Conservation (phyloP, 192 early-diverging fungal species). For the Jimgerdemannia flammicorona region DNA sequence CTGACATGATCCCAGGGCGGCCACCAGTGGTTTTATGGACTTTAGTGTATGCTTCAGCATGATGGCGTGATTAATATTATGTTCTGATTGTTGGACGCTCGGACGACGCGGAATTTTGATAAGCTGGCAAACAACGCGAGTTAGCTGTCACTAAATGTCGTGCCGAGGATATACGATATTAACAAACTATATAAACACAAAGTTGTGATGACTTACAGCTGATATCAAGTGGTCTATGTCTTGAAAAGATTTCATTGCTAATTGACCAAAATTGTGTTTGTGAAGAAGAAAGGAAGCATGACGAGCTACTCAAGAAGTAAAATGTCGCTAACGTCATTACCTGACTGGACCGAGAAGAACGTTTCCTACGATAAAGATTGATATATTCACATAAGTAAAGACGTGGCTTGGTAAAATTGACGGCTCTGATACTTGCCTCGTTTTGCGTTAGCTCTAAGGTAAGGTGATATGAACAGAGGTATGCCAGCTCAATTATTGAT, state of each 20-base stretch:
- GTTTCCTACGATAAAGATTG: neutral
- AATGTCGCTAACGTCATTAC: too few relatives aligned
- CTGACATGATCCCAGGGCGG: conserved; percentile 31
- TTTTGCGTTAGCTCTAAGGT: conserved; percentile 34
- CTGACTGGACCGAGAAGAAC: neutral
- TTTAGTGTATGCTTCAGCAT: conserved; percentile 64
- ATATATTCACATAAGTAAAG: conserved; percentile 11
- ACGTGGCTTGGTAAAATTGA: too few relatives aligned
- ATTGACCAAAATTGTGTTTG: conserved; percentile 1
- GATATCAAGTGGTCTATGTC: conserved; percentile 60
- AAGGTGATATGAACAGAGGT: conserved; percentile 13
- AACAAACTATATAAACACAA: conserved; percentile 13
- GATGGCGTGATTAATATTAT: conserved; percentile 66
- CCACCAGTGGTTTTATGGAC: conserved; percentile 34
- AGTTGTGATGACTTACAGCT: conserved; percentile 9
- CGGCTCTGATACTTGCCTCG: conserved; percentile 44
- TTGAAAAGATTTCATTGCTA: conserved; percentile 36
- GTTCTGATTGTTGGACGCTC: conserved; percentile 54
- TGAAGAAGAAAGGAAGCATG: neutral
- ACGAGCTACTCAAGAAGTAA: too few relatives aligned
- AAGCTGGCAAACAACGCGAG: conserved; percentile 18
- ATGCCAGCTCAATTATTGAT: neutral
- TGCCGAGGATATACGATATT: conserved; percentile 20
- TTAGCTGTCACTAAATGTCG: too few relatives aligned
- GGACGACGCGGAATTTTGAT: conserved; percentile 41